Conservation (phyloP, 768 basidiomycete species). For the Tricholoma hemisulphureum region DNA sequence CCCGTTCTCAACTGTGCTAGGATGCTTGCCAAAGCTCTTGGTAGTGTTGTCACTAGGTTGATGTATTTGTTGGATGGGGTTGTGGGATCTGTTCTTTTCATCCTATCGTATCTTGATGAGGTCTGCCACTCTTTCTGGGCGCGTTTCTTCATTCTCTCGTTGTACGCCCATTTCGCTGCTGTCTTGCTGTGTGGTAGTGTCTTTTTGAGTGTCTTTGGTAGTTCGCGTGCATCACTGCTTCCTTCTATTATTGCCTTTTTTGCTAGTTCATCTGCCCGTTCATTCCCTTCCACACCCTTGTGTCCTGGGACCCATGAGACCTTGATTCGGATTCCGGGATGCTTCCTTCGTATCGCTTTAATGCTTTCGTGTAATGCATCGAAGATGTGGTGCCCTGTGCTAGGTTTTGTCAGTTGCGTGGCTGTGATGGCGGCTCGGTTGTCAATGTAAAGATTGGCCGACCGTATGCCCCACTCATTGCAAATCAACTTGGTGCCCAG, state of each 20-base stretch:
- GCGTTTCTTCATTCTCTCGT: too few species aligned
- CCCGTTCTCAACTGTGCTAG: too few species aligned
- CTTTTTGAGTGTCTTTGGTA: not conserved
- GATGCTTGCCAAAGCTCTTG: too few species aligned
- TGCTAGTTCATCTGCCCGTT: too few species aligned
- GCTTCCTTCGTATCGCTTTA: not conserved
- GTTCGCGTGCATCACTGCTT: not conserved
- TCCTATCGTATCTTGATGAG: too few species aligned
- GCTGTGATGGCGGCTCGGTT: slow-evolving; percentile 12
- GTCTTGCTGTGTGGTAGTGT: not conserved
- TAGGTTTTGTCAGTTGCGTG: not conserved
- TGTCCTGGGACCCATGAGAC: not conserved
- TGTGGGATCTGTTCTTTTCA: too few species aligned
- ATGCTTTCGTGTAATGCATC: not conserved
- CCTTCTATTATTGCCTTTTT: not conserved
- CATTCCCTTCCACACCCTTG: too few species aligned
- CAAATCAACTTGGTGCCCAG: slow-evolving; percentile 11
- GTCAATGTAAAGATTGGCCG: slow-evolving; percentile 6
- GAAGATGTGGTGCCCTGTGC: slow-evolving; percentile 7
- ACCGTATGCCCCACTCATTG: not conserved
- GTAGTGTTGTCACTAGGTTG: too few species aligned
- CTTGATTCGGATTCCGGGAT: not conserved
- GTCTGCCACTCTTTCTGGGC: too few species aligned
- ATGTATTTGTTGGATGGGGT: too few species aligned
- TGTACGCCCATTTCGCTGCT: too few species aligned